A percentile compares a stretch with the other conserved stretches of the same genome.
Conservation (phyloP, 495 filamentous ascomycete species). For the Sphaerosporella brunnea region DNA sequence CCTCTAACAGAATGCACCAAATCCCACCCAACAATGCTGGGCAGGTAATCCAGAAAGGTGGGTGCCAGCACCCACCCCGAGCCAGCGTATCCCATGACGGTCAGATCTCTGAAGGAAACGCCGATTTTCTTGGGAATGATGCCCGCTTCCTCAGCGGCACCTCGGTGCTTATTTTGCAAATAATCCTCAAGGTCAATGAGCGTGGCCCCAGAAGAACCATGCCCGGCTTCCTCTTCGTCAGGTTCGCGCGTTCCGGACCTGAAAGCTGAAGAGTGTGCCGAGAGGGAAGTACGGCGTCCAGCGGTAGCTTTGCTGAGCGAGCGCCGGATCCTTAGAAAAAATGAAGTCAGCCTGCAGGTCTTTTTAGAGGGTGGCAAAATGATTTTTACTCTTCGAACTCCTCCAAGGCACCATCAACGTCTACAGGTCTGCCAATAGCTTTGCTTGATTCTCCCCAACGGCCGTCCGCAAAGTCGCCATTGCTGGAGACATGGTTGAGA, state of each 20-base stretch:
- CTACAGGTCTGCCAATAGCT: slow-evolving; percentile 11
- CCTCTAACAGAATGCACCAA: slow-evolving; percentile 16
- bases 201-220: slow-evolving; percentile 1
- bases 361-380: not conserved
- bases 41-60: slow-evolving; percentile 22
- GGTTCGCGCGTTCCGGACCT: not conserved
- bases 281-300: slow-evolving; percentile 5
- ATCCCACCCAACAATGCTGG: slow-evolving; percentile 20
- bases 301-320: slow-evolving; percentile 11
- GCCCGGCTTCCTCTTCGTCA: slow-evolving; percentile 18
- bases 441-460: slow-evolving; percentile 6
- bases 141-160: slow-evolving; percentile 12
- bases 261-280: not conserved
- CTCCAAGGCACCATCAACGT: slow-evolving; percentile 16
- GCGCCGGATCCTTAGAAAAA: slow-evolving; percentile 14
- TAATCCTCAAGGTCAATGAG: slow-evolving; percentile 25
- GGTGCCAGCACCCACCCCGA: slow-evolving; percentile 30
- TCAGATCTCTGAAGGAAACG: slow-evolving; percentile 54
- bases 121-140: slow-evolving; percentile 52
- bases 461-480: not conserved
- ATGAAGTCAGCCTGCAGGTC: not conserved
- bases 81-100: slow-evolving; percentile 33
- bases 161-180: slow-evolving; percentile 16
- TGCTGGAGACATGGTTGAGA: too few species aligned
- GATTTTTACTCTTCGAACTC: slow-evolving; percentile 21